phyloP scores from a whole-genome alignment of 192 early-diverging fungal genomes.

The Spizellomyces sp. region DNA sequence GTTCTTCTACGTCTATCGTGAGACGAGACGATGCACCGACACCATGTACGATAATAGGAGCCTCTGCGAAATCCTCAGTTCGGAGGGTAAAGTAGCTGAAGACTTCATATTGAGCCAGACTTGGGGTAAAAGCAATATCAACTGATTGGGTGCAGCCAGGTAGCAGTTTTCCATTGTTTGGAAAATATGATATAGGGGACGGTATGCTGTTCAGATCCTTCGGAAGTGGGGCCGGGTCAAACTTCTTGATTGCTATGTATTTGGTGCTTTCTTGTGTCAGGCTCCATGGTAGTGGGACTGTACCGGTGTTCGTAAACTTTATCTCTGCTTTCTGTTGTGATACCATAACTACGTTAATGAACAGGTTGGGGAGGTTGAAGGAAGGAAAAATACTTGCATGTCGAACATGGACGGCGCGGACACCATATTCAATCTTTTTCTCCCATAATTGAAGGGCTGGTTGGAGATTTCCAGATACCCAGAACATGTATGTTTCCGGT shows the following conservation, averaged over 20 bases:
- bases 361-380: neutral
- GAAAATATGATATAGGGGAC: slow-evolving; percentile 47
- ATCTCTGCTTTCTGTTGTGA: slow-evolving; percentile 33
- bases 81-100: slow-evolving; percentile 34
- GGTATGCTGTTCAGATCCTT: slow-evolving; percentile 35
- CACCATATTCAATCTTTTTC: slow-evolving; percentile 57
- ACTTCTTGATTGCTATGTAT: slow-evolving; percentile 39
- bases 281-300: slow-evolving; percentile 46
- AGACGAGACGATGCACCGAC: slow-evolving; percentile 50
- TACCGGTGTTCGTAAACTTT: slow-evolving; percentile 53
- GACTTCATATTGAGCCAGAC: slow-evolving; percentile 50
- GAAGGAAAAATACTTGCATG: slow-evolving; percentile 37
- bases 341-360: neutral
- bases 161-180: slow-evolving; percentile 42
- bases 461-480: slow-evolving; percentile 49
- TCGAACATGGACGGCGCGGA: slow-evolving; percentile 45
- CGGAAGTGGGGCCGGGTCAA: slow-evolving; percentile 39
- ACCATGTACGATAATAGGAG: slow-evolving; percentile 48
- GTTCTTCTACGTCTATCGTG: slow-evolving; percentile 10
- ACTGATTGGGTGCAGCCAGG: slow-evolving; percentile 49
- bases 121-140: slow-evolving; percentile 53
- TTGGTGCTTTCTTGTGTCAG: slow-evolving; percentile 29
- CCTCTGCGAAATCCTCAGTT: slow-evolving; percentile 51
- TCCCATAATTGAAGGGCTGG: slow-evolving; percentile 47
- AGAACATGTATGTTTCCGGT: slow-evolving; percentile 36